phyloP scores from a whole-genome alignment of 768 basidiomycete species.

The Mycena crocata region DNA sequence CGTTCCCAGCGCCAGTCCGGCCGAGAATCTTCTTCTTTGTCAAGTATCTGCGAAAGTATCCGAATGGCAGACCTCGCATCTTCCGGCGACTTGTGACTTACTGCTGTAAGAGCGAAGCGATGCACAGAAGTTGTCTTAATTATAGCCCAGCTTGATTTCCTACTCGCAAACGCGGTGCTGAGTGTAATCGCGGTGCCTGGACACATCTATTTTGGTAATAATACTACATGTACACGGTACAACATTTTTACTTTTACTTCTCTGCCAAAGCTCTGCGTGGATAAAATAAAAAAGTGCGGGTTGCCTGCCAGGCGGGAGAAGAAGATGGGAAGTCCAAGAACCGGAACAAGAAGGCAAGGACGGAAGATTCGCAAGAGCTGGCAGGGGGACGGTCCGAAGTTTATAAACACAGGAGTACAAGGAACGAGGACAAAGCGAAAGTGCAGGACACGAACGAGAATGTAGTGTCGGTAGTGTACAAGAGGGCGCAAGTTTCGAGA shows the following conservation, averaged over 20 bases:
- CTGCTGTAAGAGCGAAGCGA: neutral
- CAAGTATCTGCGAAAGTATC: constrained; percentile 18
- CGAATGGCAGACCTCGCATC: neutral
- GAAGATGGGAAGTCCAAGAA: neutral
- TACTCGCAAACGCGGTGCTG: no score
- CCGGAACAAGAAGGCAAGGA: constrained; percentile 6
- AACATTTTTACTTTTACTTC: constrained; percentile 29
- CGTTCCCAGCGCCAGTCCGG: constrained; percentile 13
- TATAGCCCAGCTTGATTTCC: no score
- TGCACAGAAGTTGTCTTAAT: constrained; percentile 11
- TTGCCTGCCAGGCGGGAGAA: constrained; percentile 20
- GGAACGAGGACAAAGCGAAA: constrained; percentile 8
- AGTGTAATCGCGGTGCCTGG: neutral
- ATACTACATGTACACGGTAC: constrained; percentile 23
- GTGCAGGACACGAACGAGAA: neutral
- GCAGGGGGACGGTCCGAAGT: neutral
- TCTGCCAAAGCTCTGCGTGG: neutral
- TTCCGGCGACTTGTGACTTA: neutral
- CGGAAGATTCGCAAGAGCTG: constrained; percentile 2
- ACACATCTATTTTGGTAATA: constrained; percentile 5
- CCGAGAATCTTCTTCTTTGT: neutral
- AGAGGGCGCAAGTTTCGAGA: neutral
- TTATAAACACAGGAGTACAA: neutral
- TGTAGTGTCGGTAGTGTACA: constrained; percentile 17
- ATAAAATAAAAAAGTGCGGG: constrained; percentile 2